phyloP scores from a whole-genome alignment of 306 rosid genomes.

The Purshia tridentata region DNA sequence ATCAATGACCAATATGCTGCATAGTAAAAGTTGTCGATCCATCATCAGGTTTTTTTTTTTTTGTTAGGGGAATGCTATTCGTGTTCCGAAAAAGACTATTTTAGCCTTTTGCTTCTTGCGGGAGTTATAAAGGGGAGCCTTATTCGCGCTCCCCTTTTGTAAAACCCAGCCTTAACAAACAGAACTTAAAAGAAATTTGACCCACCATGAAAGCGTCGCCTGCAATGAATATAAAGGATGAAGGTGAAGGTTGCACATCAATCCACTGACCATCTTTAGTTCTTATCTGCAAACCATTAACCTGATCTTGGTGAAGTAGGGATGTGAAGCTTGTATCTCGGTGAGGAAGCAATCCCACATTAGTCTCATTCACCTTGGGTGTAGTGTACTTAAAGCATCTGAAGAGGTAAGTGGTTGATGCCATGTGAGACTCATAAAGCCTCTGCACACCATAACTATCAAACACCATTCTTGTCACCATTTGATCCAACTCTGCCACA shows the following conservation, averaged over 20 bases:
- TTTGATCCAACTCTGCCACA: slow-evolving; percentile 28
- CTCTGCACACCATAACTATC: slow-evolving; percentile 40
- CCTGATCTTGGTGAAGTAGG: slow-evolving; percentile 32
- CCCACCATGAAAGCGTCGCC: slow-evolving; percentile 41
- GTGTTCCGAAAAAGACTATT: too few species aligned
- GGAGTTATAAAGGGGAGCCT: too few species aligned
- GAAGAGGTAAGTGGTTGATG: slow-evolving; percentile 28
- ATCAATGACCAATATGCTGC: too few species aligned
- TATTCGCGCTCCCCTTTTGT: too few species aligned
- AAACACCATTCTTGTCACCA: slow-evolving; percentile 38
- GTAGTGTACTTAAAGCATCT: slow-evolving; percentile 33
- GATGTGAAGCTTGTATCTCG: slow-evolving; percentile 36
- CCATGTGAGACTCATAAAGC: slow-evolving; percentile 18
- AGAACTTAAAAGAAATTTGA: too few species aligned
- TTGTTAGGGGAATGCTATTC: too few species aligned
- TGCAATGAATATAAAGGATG: slow-evolving; percentile 35
- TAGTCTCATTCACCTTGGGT: slow-evolving; percentile 18
- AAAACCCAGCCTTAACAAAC: too few species aligned
- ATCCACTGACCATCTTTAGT: slow-evolving; percentile 38
- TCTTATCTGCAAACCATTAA: slow-evolving; percentile 34
- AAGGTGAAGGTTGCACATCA: slow-evolving; percentile 23
- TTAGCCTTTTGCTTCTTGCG: too few species aligned
- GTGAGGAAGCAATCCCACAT: slow-evolving; percentile 35
- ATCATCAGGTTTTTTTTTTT: too few species aligned
- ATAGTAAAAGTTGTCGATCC: too few species aligned